These are phyloP conservation scores for Ustilago esculenta DNA, from an alignment of 1,284 basidiomycete species.

Conservation along the genomic window DNA sequence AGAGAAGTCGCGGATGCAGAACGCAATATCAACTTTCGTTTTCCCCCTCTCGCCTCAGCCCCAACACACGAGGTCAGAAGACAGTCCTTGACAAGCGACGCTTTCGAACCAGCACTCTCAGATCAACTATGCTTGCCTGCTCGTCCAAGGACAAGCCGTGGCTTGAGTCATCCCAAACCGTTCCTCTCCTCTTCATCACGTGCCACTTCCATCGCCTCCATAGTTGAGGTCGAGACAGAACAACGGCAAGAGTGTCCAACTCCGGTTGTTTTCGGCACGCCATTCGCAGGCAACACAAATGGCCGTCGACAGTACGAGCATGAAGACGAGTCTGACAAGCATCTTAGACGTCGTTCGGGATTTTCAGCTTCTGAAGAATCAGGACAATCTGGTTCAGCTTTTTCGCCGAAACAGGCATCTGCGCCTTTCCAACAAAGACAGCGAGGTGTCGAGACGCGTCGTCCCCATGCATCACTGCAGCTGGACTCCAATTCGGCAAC, in stretches of 20 bases:
- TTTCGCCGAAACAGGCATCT: background rate
- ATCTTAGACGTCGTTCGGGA: background rate
- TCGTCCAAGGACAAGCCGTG: constrained; percentile 31
- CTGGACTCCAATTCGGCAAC: no score
- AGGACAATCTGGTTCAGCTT: background rate
- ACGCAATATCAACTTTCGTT: background rate
- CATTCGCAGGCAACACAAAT: constrained; percentile 13
- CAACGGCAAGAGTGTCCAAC: background rate
- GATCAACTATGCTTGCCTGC: background rate
- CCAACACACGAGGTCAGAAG: background rate
- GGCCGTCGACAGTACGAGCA: background rate
- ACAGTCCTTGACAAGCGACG: no score
- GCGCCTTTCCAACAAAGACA: background rate
- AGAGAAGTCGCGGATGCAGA: background rate
- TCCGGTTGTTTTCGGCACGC: constrained; percentile 12
- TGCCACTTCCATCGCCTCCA: constrained; percentile 17
- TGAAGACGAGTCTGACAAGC: background rate
- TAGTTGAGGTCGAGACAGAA: constrained; percentile 1
- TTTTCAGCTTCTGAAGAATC: no score
- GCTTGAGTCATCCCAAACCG: constrained; percentile 10
- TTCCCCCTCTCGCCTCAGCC: constrained; percentile 1
- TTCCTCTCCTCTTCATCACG: constrained; percentile 25
- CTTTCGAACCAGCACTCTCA: background rate
- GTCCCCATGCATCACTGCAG: background rate
- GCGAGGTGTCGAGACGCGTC: background rate